Conservation (phyloP, 164 flowering plant species). For the Vitis labrusca region DNA sequence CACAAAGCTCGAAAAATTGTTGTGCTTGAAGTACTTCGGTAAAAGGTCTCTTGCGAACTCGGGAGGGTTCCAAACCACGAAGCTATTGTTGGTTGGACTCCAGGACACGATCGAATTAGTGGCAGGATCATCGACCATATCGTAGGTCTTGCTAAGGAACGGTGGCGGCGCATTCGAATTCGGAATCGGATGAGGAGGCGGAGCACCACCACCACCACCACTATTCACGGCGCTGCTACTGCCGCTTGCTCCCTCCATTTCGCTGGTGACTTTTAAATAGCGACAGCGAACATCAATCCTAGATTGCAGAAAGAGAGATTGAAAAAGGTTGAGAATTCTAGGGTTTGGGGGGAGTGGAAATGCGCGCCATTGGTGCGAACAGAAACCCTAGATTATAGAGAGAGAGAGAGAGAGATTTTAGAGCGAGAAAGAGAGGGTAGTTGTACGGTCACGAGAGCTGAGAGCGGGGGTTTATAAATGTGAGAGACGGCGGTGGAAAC, state of each 20-base stretch:
- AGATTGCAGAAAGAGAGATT: background rate
- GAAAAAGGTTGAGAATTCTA: background rate
- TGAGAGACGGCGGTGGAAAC: background rate
- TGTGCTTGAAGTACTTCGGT: conserved; percentile 76
- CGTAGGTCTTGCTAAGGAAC: conserved; percentile 67
- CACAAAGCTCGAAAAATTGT: conserved; percentile 71
- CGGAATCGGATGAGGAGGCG: conserved; percentile 34
- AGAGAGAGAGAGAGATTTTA: background rate
- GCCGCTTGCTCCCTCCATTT: conserved; percentile 20
- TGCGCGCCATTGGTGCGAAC: background rate
- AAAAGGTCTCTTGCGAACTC: conserved; percentile 58
- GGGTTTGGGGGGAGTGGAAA: conserved; percentile 4
- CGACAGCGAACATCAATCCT: background rate
- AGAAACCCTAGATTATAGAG: background rate
- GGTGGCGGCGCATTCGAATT: conserved; percentile 60
- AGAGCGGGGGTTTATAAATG: background rate
- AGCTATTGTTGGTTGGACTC: conserved; percentile 53
- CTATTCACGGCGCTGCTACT: background rate
- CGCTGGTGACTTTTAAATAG: background rate
- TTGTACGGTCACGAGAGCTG: conserved; percentile 5
- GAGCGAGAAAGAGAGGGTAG: background rate
- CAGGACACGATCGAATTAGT: conserved; percentile 63
- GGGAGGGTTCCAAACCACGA: conserved; percentile 71
- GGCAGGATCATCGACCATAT: conserved; percentile 68
- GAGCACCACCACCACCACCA: conserved; percentile 1